Conservation (phyloP, 208 protist genomes). For the Balamuthia mandrillaris region DNA sequence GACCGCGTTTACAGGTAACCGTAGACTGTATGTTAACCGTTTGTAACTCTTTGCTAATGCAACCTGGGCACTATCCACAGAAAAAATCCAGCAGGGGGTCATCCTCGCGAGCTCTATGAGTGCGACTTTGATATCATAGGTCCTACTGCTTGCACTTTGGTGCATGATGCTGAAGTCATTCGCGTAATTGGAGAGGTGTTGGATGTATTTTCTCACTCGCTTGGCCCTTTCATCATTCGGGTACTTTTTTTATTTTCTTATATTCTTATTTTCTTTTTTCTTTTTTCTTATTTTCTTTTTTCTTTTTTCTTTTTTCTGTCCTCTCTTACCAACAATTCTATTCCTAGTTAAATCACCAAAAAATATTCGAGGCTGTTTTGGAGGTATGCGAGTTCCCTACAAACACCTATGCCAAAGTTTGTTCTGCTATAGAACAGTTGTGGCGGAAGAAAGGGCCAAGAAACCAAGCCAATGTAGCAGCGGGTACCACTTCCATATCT, state of each 20-base stretch:
- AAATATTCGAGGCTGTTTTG: conserved; percentile 28
- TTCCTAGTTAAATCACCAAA: conserved; percentile 40
- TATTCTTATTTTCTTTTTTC: no score
- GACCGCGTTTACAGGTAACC: conserved; percentile 38
- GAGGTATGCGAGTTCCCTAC: conserved; percentile 31
- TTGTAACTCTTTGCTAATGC: not conserved
- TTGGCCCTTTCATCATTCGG: conserved; percentile 29
- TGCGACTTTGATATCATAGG: conserved; percentile 59
- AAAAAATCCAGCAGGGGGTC: conserved; percentile 30
- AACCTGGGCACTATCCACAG: not conserved
- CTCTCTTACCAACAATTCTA: no score
- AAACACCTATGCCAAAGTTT: conserved; percentile 16
- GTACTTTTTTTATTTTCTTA: not conserved
- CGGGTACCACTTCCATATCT: not conserved
- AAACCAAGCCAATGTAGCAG: not conserved
- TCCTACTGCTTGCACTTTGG: not conserved
- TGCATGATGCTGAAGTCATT: conserved; percentile 40
- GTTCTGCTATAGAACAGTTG: conserved; percentile 7
- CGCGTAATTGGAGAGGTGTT: conserved; percentile 39
- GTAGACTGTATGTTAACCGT: not conserved
- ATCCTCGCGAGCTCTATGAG: conserved; percentile 51
- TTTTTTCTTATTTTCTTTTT: no score
- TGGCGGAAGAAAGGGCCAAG: not conserved
- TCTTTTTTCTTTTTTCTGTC: no score
- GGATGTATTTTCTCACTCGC: conserved; percentile 42